Evolutionary conservation across 148 eudicot genomes (phyloP).

Genomic region (Polygonum maritimum): DNA sequence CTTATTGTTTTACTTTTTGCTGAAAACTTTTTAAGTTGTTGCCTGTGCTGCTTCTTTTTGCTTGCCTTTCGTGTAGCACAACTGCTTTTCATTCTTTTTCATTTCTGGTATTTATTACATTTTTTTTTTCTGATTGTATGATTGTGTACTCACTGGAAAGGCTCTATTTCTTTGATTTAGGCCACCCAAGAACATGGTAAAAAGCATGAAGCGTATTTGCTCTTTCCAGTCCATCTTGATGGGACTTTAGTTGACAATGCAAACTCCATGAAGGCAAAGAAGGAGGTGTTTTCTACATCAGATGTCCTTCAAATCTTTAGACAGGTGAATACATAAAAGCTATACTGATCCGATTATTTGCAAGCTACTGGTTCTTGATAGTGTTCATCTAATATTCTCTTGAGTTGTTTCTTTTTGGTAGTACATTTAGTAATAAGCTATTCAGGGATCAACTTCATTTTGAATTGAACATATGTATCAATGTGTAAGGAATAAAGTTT

Average conservation of each 20-base stretch:
- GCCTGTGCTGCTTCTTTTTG: conserved; percentile 1
- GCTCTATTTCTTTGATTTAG: conserved; percentile 24
- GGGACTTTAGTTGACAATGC: conserved; percentile 83
- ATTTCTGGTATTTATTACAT: not conserved
- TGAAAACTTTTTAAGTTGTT: not conserved
- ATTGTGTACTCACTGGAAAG: not conserved
- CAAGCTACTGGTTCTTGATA: not conserved
- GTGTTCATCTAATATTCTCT: not conserved
- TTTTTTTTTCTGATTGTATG: not conserved
- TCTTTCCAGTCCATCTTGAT: conserved; percentile 92
- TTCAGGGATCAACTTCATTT: not conserved
- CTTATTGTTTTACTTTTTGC: not conserved
- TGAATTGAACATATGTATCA: not conserved
- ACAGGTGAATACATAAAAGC: conserved; percentile 43
- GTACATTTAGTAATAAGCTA: not conserved
- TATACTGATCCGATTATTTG: not conserved
- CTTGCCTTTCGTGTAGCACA: not conserved
- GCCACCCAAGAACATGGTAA: conserved; percentile 63
- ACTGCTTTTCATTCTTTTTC: not conserved
- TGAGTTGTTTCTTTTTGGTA: not conserved
- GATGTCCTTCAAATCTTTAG: conserved; percentile 86
- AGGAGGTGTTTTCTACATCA: conserved; percentile 70
- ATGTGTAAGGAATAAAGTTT: not conserved
- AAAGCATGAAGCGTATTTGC: conserved; percentile 92
- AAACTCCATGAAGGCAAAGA: conserved; percentile 56